A percentile compares a stretch with the other conserved stretches of the same genome.
Evolutionary conservation across 108 stramenopile species (phyloP).

Genomic region (Nitzschia sp.): DNA sequence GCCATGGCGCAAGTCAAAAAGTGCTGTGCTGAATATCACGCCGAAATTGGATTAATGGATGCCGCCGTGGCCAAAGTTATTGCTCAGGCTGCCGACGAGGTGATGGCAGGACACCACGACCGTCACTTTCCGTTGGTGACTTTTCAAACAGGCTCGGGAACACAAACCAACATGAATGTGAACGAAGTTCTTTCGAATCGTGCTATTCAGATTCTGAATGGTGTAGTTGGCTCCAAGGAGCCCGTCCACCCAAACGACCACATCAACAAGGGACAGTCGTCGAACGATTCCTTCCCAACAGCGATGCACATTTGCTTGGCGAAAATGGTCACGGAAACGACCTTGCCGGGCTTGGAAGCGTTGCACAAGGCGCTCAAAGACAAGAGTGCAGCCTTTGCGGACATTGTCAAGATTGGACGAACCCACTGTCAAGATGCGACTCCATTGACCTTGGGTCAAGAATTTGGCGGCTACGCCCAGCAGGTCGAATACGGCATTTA

Average conservation of each 20-base stretch:
- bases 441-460: constrained; percentile 98
- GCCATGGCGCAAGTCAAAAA: constrained; percentile 94
- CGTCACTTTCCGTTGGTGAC: constrained; percentile 96
- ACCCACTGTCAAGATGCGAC: constrained; percentile 99
- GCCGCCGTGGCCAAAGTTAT: constrained; percentile 74
- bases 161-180: constrained; percentile 99
- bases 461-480: constrained; percentile 93
- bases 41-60: constrained; percentile 66
- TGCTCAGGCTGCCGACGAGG: constrained; percentile 88
- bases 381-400: constrained; percentile 76
- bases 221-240: constrained; percentile 82
- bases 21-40: constrained; percentile 88
- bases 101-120: constrained; percentile 89
- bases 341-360: constrained; percentile 79
- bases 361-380: constrained; percentile 67
- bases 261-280: constrained; percentile 95
- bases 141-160: constrained; percentile 97
- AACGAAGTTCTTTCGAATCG: constrained; percentile 98
- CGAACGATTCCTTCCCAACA: constrained; percentile 96
- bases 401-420: constrained; percentile 96
- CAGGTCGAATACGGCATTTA: constrained; percentile 91
- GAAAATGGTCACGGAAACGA: constrained; percentile 61
- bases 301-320: constrained; percentile 95
- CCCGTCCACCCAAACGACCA: constrained; percentile 99
- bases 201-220: constrained; percentile 93